Conservation (phyloP, 305 asterid genomes). For the Fraxinus albicans region DNA sequence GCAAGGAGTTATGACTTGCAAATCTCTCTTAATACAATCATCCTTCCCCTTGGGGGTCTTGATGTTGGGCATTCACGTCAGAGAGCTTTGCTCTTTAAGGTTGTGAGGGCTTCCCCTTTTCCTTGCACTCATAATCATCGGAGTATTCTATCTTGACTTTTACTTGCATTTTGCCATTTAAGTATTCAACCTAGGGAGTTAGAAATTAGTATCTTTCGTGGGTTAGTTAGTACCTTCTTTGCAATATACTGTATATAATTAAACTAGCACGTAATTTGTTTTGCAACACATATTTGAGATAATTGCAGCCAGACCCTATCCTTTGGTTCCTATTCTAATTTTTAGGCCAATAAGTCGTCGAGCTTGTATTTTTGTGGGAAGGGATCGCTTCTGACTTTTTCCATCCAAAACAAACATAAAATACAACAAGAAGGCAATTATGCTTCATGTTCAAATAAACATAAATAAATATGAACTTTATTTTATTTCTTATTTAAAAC, state of each 20-base stretch:
- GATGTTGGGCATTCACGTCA: slow-evolving; percentile 98
- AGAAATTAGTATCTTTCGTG: neutral
- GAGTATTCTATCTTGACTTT: neutral
- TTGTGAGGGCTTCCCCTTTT: slow-evolving; percentile 37
- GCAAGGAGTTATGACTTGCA: slow-evolving; percentile 67
- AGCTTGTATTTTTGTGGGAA: neutral
- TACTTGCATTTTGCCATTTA: neutral
- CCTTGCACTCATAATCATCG: slow-evolving; percentile 3
- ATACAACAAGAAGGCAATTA: neutral
- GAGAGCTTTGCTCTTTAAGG: slow-evolving; percentile 97
- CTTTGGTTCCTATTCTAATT: neutral
- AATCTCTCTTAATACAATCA: slow-evolving; percentile 44
- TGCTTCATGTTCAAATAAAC: neutral
- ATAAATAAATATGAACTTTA: neutral
- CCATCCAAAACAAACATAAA: neutral
- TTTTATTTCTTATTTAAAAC: neutral
- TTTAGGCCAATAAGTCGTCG: neutral
- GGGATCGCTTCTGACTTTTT: neutral
- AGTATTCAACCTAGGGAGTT: neutral
- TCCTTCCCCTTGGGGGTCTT: slow-evolving; percentile 89
- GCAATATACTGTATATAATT: neutral
- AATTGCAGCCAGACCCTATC: neutral
- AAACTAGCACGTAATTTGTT: neutral
- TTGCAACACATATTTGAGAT: neutral
- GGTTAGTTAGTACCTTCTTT: neutral